Evolutionary conservation across 495 filamentous ascomycete genomes (phyloP).

Genomic region (Penicillium malachiteum): DNA sequence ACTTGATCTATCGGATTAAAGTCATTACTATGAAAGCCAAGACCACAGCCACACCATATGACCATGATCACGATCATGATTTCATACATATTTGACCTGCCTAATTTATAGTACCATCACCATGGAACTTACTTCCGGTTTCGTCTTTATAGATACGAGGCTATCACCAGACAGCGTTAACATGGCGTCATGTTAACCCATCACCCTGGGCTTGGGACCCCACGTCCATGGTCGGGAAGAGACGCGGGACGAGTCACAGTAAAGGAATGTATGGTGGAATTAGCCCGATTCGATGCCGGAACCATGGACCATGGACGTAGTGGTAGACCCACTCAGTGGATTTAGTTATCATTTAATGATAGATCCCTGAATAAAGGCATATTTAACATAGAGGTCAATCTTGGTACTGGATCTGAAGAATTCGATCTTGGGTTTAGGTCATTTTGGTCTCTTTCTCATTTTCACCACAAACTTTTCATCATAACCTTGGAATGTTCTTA

Average conservation of each 20-base stretch:
- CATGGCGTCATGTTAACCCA: conserved; percentile 26
- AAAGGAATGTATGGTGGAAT: conserved; percentile 4
- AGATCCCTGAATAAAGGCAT: background rate
- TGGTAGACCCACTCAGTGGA: conserved; percentile 7
- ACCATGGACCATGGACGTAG: conserved; percentile 14
- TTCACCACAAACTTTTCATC: no score
- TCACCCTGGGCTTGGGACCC: conserved; percentile 15
- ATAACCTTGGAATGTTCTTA: no score
- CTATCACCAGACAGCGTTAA: background rate
- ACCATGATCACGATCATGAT: background rate
- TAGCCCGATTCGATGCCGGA: conserved; percentile 15
- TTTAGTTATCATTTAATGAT: background rate
- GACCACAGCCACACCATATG: background rate
- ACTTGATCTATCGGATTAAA: no score
- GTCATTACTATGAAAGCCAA: no score
- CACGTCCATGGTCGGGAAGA: conserved; percentile 15
- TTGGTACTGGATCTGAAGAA: background rate
- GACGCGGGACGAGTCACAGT: conserved; percentile 17
- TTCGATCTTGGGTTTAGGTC: no score
- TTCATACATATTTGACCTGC: background rate
- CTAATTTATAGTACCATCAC: background rate
- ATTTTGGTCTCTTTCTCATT: no score
- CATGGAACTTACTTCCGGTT: background rate
- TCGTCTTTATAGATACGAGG: background rate
- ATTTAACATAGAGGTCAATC: background rate